These are phyloP conservation scores for Colletotrichum higginsianum DNA, from an alignment of 2,329 filamentous ascomycete species.

Conservation along the genomic window DNA sequence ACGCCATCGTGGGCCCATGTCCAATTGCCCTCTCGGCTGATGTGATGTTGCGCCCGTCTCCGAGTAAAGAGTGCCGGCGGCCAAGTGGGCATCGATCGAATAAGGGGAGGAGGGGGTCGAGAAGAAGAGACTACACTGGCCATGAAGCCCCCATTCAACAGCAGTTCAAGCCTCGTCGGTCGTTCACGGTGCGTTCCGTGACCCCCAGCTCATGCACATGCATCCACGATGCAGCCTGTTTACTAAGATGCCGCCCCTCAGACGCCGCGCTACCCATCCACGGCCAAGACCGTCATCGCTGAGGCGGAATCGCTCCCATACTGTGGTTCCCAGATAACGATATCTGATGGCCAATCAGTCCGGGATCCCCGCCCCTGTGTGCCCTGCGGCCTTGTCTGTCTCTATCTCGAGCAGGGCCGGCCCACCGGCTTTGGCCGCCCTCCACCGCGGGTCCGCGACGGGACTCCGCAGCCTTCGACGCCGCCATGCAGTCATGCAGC, in stretches of 20 bases:
- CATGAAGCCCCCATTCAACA: constrained; percentile 5
- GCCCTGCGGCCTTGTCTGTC: too few species aligned
- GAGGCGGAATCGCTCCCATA: not conserved
- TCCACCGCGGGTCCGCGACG: constrained; percentile 1
- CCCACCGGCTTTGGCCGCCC: constrained; percentile 27
- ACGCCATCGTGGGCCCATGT: not conserved
- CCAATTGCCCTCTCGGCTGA: not conserved
- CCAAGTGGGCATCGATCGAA: not conserved
- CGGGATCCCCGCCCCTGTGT: too few species aligned
- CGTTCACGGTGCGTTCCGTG: not conserved
- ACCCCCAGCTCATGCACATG: not conserved
- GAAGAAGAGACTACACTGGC: not conserved
- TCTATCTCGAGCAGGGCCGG: not conserved
- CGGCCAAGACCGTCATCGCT: constrained; percentile 4
- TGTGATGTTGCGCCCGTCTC: too few species aligned
- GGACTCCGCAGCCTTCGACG: constrained; percentile 19
- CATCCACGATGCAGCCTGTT: constrained; percentile 9
- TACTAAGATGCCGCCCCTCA: constrained; percentile 9
- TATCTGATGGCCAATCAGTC: not conserved
- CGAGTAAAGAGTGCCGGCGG: not conserved
- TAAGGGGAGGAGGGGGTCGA: not conserved
- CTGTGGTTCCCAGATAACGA: not conserved
- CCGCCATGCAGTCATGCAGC: not conserved
- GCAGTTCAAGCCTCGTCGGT: constrained; percentile 8
- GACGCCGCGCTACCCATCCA: constrained; percentile 10